Conservation (phyloP, 495 filamentous ascomycete genomes). For the Aspergillus ellipticus region DNA sequence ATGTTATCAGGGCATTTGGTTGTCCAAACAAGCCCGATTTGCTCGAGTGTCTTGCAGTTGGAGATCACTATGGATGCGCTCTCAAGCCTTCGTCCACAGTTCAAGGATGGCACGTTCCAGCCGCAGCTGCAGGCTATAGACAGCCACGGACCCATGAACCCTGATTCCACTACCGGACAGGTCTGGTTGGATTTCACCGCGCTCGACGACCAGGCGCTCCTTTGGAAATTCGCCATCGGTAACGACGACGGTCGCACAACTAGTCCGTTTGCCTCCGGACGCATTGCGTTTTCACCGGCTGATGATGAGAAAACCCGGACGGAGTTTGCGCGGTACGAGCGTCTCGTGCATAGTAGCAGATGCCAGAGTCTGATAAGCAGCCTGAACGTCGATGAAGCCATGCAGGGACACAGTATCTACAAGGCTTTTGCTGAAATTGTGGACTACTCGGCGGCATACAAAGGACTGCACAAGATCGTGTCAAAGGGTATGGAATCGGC, state of each 20-base stretch:
- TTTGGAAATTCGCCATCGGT: slow-evolving; percentile 19
- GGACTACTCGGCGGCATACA: slow-evolving; percentile 39
- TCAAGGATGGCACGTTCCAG: slow-evolving; percentile 5
- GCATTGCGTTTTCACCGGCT: no score
- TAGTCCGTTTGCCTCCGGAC: no score
- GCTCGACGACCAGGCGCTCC: neutral
- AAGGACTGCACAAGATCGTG: no score
- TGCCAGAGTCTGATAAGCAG: slow-evolving; percentile 17
- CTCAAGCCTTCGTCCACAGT: slow-evolving; percentile 30
- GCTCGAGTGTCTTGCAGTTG: slow-evolving; percentile 41
- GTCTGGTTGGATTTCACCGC: neutral
- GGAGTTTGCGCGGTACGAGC: slow-evolving; percentile 36
- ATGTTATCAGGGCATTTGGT: no score
- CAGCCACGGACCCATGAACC: slow-evolving; percentile 35
- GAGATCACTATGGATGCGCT: slow-evolving; percentile 47
- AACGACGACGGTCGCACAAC: slow-evolving; percentile 13
- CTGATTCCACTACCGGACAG: slow-evolving; percentile 18
- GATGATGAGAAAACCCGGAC: no score
- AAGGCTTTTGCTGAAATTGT: slow-evolving; percentile 39
- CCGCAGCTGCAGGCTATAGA: slow-evolving; percentile 32
- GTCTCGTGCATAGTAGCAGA: slow-evolving; percentile 22
- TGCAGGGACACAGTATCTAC: slow-evolving; percentile 48
- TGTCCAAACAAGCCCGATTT: no score
- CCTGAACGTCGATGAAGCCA: no score
- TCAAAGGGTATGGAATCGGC: slow-evolving; percentile 29